These are phyloP conservation scores for Ascochyta koolunga DNA, from an alignment of 2,329 filamentous ascomycete species.

Conservation along the genomic window DNA sequence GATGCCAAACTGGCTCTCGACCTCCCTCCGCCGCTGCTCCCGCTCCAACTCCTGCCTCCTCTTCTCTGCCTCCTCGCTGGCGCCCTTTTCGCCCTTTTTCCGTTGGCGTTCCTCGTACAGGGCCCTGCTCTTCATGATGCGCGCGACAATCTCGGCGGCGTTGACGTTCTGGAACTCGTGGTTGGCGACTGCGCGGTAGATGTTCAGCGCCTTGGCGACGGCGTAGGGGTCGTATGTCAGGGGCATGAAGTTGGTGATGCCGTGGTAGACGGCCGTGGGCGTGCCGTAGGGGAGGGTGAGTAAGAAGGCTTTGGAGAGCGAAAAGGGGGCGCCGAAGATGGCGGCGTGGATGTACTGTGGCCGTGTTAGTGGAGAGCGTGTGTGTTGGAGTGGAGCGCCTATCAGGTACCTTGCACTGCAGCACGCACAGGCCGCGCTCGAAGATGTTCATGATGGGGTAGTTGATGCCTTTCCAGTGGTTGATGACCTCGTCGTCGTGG, in stretches of 20 bases:
- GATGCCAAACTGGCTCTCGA: conserved; percentile 50
- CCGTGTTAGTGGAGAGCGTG: background rate
- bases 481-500: conserved; percentile 94
- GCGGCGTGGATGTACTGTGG: conserved; percentile 82
- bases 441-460: conserved; percentile 99
- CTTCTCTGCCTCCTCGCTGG: conserved; percentile 66
- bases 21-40: conserved; percentile 44
- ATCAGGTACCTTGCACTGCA: conserved; percentile 88
- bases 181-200: conserved; percentile 77
- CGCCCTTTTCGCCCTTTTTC: conserved; percentile 85
- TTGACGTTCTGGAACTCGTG: conserved; percentile 89
- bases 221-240: conserved; percentile 66
- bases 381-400: conserved; percentile 6
- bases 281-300: conserved; percentile 69
- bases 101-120: conserved; percentile 92
- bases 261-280: conserved; percentile 88
- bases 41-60: conserved; percentile 47
- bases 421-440: conserved; percentile 90
- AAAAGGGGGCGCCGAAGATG: conserved; percentile 88
- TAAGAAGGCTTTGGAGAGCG: conserved; percentile 80
- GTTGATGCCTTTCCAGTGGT: conserved; percentile 95
- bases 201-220: conserved; percentile 78
- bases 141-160: conserved; percentile 85
- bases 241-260: conserved; percentile 90
- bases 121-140: conserved; percentile 85